These are phyloP conservation scores for Debaryomyces udenii DNA, from an alignment of 1,139 yeast genomes.

Conservation along the genomic window DNA sequence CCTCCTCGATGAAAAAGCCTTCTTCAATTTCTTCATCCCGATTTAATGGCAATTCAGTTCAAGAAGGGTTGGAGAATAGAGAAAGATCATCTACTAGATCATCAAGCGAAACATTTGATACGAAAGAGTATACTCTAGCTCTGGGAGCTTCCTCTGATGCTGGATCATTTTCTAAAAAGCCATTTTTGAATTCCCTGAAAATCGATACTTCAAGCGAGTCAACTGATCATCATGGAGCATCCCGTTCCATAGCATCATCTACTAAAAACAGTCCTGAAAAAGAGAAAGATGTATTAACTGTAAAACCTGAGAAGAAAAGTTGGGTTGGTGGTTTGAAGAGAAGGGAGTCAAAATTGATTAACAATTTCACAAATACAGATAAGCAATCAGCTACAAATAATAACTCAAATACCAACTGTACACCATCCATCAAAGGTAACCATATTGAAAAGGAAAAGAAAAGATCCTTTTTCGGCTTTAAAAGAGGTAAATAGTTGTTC, in stretches of 20 bases:
- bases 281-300: constrained; percentile 6
- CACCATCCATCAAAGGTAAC: constrained; percentile 6
- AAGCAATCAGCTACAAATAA: constrained; percentile 14
- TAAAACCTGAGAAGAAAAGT: constrained; percentile 37
- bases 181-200: constrained; percentile 37
- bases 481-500: constrained; percentile 24
- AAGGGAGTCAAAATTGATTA: constrained; percentile 29
- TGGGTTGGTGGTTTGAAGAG: constrained; percentile 49
- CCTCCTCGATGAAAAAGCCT: constrained; percentile 16
- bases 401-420: constrained; percentile 20
- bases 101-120: constrained; percentile 11
- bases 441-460: constrained; percentile 25
- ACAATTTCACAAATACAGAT: constrained; percentile 14
- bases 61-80: constrained; percentile 6
- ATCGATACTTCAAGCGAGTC: constrained; percentile 21
- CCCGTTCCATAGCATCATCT: constrained; percentile 1
- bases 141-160: constrained; percentile 13
- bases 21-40: constrained; percentile 10
- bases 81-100: constrained; percentile 13
- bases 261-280: background rate
- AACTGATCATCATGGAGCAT: background rate
- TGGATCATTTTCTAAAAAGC: constrained; percentile 3
- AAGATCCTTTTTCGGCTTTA: constrained; percentile 45
- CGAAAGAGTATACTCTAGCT: constrained; percentile 5
- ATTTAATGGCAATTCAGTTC: background rate